Evolutionary conservation across 108 stramenopile species (phyloP).

Genomic region (Cyclotella choctawhatcheeana): DNA sequence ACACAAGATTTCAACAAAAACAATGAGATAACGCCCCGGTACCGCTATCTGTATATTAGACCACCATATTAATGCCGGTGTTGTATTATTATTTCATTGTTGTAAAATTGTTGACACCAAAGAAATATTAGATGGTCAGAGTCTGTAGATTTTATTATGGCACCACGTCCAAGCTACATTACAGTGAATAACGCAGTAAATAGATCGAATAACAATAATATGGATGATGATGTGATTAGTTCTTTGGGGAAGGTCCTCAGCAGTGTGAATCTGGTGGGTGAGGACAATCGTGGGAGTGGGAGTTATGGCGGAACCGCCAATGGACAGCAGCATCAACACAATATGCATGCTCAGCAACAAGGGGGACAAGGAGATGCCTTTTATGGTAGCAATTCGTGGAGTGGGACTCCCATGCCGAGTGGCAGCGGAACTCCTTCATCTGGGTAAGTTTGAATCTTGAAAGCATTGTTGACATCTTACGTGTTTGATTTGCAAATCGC

Average conservation of each 20-base stretch:
- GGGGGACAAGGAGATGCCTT: neutral
- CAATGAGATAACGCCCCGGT: constrained; percentile 3
- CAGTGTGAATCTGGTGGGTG: constrained; percentile 22
- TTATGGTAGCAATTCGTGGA: constrained; percentile 19
- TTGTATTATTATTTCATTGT: constrained; percentile 14
- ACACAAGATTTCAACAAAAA: too few relatives aligned
- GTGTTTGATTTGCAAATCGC: neutral
- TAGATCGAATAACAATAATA: constrained; percentile 10
- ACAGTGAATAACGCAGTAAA: constrained; percentile 22
- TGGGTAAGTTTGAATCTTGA: constrained; percentile 9
- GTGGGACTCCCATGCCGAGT: neutral
- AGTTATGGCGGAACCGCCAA: constrained; percentile 2
- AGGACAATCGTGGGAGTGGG: constrained; percentile 18
- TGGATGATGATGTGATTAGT: constrained; percentile 35
- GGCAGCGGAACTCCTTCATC: neutral
- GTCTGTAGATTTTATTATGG: constrained; percentile 5
- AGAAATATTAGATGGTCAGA: neutral
- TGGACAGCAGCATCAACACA: neutral
- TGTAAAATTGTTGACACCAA: constrained; percentile 3
- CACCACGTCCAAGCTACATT: constrained; percentile 10
- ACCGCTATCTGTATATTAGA: constrained; percentile 14
- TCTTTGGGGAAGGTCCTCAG: constrained; percentile 37
- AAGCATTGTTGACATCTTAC: constrained; percentile 4
- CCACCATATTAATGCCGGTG: constrained; percentile 18
- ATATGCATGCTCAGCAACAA: neutral